Evolutionary conservation across 2,329 filamentous ascomycete species (phyloP).

Genomic region (Dactylellina leptospora): DNA sequence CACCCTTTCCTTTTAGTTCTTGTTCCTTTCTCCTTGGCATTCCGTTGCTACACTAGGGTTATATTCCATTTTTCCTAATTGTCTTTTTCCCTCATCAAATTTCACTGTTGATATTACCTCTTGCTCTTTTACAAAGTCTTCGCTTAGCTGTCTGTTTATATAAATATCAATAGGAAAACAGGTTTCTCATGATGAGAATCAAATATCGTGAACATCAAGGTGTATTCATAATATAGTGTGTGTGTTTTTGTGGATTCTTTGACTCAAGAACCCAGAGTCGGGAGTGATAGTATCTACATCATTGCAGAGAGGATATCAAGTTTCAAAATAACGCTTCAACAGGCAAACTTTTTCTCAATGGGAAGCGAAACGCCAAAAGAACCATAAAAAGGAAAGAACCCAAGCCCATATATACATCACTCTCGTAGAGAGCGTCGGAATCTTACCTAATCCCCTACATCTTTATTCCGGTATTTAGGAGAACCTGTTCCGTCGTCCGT

Average conservation of each 20-base stretch:
- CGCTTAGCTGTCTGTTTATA: constrained; percentile 27
- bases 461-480: background rate
- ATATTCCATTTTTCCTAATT: constrained; percentile 9
- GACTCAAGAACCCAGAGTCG: background rate
- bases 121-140: constrained; percentile 34
- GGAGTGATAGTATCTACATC: constrained; percentile 35
- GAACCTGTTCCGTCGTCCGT: constrained; percentile 65
- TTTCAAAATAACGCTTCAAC: constrained; percentile 1
- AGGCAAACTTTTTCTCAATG: background rate
- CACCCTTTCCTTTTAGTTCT: constrained; percentile 21
- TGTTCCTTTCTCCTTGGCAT: background rate
- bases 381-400: background rate
- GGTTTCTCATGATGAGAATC: too few relatives aligned
- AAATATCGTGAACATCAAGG: too few relatives aligned
- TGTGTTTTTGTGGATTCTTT: background rate
- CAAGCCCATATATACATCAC: background rate
- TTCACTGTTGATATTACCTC: constrained; percentile 52
- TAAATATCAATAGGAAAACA: constrained; percentile 51
- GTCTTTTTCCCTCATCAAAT: constrained; percentile 25
- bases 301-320: constrained; percentile 37
- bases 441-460: constrained; percentile 14
- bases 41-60: constrained; percentile 15
- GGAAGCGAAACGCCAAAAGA: background rate
- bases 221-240: too few relatives aligned
- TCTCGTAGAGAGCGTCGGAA: background rate